A percentile compares a stretch with the other conserved stretches of the same genome.
These are phyloP conservation scores for Medicago truncatula DNA, from an alignment of 306 rosid species.

Conservation along the genomic window MtrunA17r5.0-ANR NC_053042.1:6230001-6230500, in stretches of 20 bases:
- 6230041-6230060: neutral
- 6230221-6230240: neutral
- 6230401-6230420: constrained; percentile 27
- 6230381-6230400: constrained; percentile 15
- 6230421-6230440: constrained; percentile 33
- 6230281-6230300: neutral
- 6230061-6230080: neutral
- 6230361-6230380: constrained; percentile 1
- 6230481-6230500: neutral
- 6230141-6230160: neutral
- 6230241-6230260: neutral
- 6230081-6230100: neutral
- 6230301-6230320: neutral
- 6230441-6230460: constrained; percentile 7
- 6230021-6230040: neutral
- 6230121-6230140: neutral
- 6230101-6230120: neutral
- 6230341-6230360: constrained; percentile 24
- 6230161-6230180: neutral
- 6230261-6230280: neutral
- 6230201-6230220: neutral
- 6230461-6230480: neutral
- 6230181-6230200: neutral
- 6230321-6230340: neutral
- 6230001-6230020: neutral